Conservation (phyloP, 257 asterid genomes). For the Cinchona pubescens region DNA sequence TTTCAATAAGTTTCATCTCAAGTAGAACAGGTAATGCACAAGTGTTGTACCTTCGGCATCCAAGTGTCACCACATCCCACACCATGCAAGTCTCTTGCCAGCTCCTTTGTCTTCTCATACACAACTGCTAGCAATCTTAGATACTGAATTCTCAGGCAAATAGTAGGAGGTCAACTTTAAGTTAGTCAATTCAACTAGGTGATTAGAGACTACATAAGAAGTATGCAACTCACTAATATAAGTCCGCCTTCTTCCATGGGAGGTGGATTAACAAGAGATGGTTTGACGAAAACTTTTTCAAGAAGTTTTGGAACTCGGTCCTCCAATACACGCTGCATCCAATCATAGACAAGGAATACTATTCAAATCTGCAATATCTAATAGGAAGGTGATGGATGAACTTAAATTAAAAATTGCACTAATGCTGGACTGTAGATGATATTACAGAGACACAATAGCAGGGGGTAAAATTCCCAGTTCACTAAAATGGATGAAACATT, state of each 20-base stretch:
- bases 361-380: not conserved
- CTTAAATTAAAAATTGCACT: not conserved
- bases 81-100: constrained; percentile 74
- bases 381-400: not conserved
- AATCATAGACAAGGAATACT: not conserved
- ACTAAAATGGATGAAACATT: not conserved
- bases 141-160: constrained; percentile 51
- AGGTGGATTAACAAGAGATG: constrained; percentile 87
- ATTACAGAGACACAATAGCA: not conserved
- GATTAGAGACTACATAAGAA: constrained; percentile 6
- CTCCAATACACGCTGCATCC: constrained; percentile 87
- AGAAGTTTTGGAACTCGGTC: constrained; percentile 93
- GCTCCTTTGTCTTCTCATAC: constrained; percentile 91
- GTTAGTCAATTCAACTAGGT: constrained; percentile 14
- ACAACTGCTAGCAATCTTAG: constrained; percentile 94
- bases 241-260: constrained; percentile 98
- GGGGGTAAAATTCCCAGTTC: constrained; percentile 5
- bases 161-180: constrained; percentile 25
- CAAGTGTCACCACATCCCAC: constrained; percentile 98
- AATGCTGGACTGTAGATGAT: not conserved
- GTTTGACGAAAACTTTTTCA: constrained; percentile 79
- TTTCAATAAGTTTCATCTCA: too few relatives aligned
- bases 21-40: not conserved
- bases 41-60: constrained; percentile 77
- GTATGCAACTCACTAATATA: constrained; percentile 59